These are phyloP conservation scores for Phytophthora europaea DNA, from an alignment of 352 stramenopile genomes.

Conservation along the genomic window DNA sequence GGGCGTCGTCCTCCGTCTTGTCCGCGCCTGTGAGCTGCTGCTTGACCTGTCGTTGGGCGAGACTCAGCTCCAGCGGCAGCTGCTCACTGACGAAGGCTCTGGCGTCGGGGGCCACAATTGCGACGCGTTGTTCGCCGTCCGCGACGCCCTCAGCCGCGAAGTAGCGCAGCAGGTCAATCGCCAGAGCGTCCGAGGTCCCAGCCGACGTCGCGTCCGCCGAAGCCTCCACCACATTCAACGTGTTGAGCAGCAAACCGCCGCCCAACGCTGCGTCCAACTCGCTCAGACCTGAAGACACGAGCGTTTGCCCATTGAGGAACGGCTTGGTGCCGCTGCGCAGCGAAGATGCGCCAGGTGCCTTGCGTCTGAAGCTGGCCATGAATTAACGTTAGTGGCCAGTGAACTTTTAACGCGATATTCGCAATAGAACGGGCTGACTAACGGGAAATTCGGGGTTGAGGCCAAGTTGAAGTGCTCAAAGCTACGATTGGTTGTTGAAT, in stretches of 20 bases:
- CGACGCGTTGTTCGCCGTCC: constrained; percentile 45
- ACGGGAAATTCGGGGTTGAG: background rate
- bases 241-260: constrained; percentile 62
- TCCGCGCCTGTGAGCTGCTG: constrained; percentile 44
- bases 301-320: constrained; percentile 75
- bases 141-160: constrained; percentile 70
- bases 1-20: constrained; percentile 13
- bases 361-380: constrained; percentile 65
- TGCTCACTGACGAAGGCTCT: constrained; percentile 46
- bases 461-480: background rate
- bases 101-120: constrained; percentile 52
- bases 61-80: constrained; percentile 72
- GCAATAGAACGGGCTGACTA: background rate
- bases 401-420: background rate
- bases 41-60: constrained; percentile 76
- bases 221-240: constrained; percentile 62
- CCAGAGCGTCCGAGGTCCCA: background rate
- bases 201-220: constrained; percentile 6
- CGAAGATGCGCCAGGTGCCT: constrained; percentile 11
- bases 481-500: background rate
- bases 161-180: constrained; percentile 66
- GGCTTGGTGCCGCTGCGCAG: constrained; percentile 60
- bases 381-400: no score
- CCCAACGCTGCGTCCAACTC: constrained; percentile 68
- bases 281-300: constrained; percentile 62